Conservation (phyloP, 306 rosid species). For the Lablab purpureus region DNA sequence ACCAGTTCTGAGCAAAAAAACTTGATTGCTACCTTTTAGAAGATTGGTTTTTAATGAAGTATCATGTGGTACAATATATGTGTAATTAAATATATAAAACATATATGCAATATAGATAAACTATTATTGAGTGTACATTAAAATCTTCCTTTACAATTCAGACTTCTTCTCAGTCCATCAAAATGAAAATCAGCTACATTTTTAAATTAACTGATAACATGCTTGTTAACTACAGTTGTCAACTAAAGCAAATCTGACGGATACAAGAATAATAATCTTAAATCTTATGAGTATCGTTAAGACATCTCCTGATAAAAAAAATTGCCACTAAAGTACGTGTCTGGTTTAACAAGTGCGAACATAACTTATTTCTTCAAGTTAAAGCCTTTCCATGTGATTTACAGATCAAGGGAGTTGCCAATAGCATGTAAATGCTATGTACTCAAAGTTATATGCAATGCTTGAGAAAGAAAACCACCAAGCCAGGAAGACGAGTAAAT, state of each 20-base stretch:
- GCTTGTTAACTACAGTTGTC: too few relatives aligned
- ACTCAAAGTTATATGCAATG: conserved; percentile 6
- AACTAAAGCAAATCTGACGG: too few relatives aligned
- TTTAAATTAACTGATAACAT: neutral
- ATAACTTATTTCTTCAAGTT: conserved; percentile 21
- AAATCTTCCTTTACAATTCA: conserved; percentile 32
- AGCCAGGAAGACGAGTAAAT: neutral
- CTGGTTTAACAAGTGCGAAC: conserved; percentile 11
- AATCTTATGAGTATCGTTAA: neutral
- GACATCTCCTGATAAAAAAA: neutral
- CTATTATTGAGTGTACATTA: conserved; percentile 40
- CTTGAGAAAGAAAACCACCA: neutral
- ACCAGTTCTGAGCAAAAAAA: conserved; percentile 44
- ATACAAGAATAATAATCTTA: neutral
- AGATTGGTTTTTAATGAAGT: conserved; percentile 39
- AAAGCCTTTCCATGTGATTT: conserved; percentile 38
- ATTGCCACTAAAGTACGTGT: neutral
- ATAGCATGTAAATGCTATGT: conserved; percentile 16
- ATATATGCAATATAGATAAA: conserved; percentile 41
- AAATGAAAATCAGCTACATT: conserved; percentile 20
- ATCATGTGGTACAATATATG: conserved; percentile 45
- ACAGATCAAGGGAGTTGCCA: conserved; percentile 5
- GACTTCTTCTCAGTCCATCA: conserved; percentile 14
- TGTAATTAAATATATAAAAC: conserved; percentile 43
- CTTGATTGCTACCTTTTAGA: conserved; percentile 43